These are phyloP conservation scores for Calonectria pauciramosa DNA, from an alignment of 2,329 filamentous ascomycete genomes.

Conservation along the genomic window DNA sequence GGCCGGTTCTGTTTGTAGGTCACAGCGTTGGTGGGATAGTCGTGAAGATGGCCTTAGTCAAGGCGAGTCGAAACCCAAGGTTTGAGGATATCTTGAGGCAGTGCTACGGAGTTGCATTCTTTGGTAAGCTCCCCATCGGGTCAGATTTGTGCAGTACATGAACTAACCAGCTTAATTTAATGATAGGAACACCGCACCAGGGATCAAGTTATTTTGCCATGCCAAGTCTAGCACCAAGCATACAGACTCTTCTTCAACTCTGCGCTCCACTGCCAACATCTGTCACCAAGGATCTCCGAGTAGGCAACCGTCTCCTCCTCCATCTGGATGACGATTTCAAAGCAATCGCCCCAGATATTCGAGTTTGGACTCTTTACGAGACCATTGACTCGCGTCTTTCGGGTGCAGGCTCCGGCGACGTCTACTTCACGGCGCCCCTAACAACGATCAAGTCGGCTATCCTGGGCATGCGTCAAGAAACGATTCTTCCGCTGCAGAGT, in stretches of 20 bases:
- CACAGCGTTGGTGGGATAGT: conserved; percentile 74
- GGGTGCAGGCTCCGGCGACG: conserved; percentile 57
- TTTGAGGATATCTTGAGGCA: conserved; percentile 64
- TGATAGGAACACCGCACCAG: conserved; percentile 69
- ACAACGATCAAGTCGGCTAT: conserved; percentile 70
- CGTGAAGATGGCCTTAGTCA: conserved; percentile 68
- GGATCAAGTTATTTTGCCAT: conserved; percentile 75
- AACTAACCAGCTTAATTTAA: conserved; percentile 18
- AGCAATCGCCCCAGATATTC: conserved; percentile 69
- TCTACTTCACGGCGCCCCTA: conserved; percentile 71
- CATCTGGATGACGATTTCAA: conserved; percentile 68
- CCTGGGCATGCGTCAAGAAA: conserved; percentile 64
- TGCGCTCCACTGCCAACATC: conserved; percentile 64
- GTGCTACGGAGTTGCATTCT: conserved; percentile 73
- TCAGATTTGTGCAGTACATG: accelerated
- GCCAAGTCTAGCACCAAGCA: conserved; percentile 66
- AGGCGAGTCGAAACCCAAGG: conserved; percentile 55
- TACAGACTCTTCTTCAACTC: conserved; percentile 65
- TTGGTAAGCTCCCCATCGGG: conserved; percentile 58
- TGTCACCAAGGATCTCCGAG: conserved; percentile 63
- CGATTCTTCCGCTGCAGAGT: conserved; percentile 66
- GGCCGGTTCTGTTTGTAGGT: conserved; percentile 72
- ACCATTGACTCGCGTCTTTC: conserved; percentile 71
- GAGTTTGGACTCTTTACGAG: conserved; percentile 74
- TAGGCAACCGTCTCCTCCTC: conserved; percentile 64